Conservation (phyloP, 108 stramenopile genomes). For the Nannochloropsis granulata region DNA sequence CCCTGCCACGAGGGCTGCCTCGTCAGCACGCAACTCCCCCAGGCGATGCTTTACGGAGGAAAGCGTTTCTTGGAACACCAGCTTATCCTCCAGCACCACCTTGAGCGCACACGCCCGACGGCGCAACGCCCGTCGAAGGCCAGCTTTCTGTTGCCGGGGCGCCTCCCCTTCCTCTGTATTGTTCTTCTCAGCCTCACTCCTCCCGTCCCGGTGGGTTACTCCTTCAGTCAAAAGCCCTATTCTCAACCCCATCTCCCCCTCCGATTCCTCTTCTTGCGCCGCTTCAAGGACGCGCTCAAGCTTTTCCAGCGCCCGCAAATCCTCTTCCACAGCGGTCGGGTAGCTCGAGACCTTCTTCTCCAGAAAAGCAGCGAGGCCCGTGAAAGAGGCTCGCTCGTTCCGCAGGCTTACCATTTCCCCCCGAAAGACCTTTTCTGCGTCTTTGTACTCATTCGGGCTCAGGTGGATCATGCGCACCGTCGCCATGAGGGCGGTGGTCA, state of each 20-base stretch:
- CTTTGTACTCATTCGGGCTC: neutral
- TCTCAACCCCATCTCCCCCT: neutral
- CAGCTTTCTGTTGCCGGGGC: neutral
- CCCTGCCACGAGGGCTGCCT: neutral
- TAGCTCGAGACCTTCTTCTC: neutral
- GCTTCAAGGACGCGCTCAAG: neutral
- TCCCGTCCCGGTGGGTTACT: neutral
- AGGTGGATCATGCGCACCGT: slow-evolving; percentile 13
- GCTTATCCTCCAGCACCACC: slow-evolving; percentile 10
- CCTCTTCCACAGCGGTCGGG: neutral
- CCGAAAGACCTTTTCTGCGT: slow-evolving; percentile 2
- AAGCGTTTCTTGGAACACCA: neutral
- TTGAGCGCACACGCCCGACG: neutral
- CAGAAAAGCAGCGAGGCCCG: neutral
- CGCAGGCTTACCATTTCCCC: slow-evolving; percentile 9
- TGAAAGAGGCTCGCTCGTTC: slow-evolving; percentile 7
- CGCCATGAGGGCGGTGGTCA: slow-evolving; percentile 3
- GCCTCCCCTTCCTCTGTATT: neutral
- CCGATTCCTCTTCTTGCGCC: neutral
- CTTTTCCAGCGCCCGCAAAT: neutral
- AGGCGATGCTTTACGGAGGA: neutral
- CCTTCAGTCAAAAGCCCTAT: neutral
- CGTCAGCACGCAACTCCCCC: neutral
- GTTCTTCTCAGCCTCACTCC: neutral
- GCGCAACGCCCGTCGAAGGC: neutral